Percentiles rank a stretch among this genome's conserved stretches.
phyloP scores from a whole-genome alignment of 306 rosid genomes.

The Crataegus laevigata region DNA sequence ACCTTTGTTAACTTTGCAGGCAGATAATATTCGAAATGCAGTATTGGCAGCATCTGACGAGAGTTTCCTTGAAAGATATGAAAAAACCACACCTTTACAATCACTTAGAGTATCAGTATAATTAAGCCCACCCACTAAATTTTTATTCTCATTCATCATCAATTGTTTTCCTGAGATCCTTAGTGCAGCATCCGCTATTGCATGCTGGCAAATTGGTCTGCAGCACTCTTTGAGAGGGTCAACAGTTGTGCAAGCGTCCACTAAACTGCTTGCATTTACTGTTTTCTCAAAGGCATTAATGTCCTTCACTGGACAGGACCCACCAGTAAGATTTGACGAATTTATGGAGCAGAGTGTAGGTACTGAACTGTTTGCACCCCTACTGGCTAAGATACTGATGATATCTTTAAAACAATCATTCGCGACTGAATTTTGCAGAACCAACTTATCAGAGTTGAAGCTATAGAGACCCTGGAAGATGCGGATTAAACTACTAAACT shows the following conservation, averaged over 20 bases:
- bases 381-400: conserved; percentile 67
- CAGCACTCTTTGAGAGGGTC: conserved; percentile 98
- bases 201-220: conserved; percentile 88
- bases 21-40: conserved; percentile 76
- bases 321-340: conserved; percentile 78
- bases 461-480: conserved; percentile 78
- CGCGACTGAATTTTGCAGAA: conserved; percentile 52
- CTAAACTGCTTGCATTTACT: conserved; percentile 69
- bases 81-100: conserved; percentile 91
- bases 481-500: conserved; percentile 77
- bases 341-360: conserved; percentile 68
- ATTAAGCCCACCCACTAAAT: conserved; percentile 43
- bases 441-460: conserved; percentile 55
- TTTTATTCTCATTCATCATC: conserved; percentile 41
- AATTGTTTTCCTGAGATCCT: conserved; percentile 66
- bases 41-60: conserved; percentile 54
- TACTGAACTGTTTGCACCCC: conserved; percentile 72
- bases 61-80: conserved; percentile 72
- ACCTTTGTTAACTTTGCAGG: conserved; percentile 99
- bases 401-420: conserved; percentile 79
- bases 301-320: conserved; percentile 87
- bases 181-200: conserved; percentile 84
- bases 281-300: conserved; percentile 59
- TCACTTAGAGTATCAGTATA: conserved; percentile 63
- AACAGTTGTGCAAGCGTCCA: conserved; percentile 82